phyloP scores from a whole-genome alignment of 139 green algal species.

The Mesostigma viride region DNA sequence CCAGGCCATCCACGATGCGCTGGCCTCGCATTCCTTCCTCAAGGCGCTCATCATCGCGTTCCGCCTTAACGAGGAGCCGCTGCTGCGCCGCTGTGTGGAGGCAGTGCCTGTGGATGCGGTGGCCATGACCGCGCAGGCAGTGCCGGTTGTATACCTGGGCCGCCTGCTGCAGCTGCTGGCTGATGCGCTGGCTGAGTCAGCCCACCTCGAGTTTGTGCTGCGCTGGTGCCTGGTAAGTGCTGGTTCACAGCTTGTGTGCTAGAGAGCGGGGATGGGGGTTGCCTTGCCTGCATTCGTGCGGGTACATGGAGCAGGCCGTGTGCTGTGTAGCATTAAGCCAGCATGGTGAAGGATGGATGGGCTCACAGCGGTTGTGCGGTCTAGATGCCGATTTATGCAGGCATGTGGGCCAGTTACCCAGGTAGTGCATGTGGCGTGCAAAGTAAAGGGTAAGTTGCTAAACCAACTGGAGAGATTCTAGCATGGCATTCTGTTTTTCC shows the following conservation, averaged over 20 bases:
- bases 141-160: constrained; percentile 13
- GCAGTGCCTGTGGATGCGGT: constrained; percentile 12
- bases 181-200: constrained; percentile 7
- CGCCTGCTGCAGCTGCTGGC: constrained; percentile 14
- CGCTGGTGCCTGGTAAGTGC: constrained; percentile 19
- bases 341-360: too few species aligned
- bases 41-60: constrained; percentile 19
- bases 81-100: constrained; percentile 19
- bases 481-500: too few species aligned
- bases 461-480: too few species aligned
- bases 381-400: neutral
- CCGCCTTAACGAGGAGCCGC: constrained; percentile 19
- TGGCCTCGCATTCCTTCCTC: neutral
- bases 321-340: too few species aligned
- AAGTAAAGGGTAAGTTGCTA: too few species aligned
- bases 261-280: neutral
- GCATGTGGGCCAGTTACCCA: neutral
- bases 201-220: constrained; percentile 24
- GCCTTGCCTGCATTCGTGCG: too few species aligned
- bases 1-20: constrained; percentile 19
- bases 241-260: too few species aligned
- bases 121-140: neutral
- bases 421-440: too few species aligned
- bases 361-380: neutral
- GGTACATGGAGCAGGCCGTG: too few species aligned